Conservation (phyloP, 306 rosid genomes). For the Calophaca sinica region DNA sequence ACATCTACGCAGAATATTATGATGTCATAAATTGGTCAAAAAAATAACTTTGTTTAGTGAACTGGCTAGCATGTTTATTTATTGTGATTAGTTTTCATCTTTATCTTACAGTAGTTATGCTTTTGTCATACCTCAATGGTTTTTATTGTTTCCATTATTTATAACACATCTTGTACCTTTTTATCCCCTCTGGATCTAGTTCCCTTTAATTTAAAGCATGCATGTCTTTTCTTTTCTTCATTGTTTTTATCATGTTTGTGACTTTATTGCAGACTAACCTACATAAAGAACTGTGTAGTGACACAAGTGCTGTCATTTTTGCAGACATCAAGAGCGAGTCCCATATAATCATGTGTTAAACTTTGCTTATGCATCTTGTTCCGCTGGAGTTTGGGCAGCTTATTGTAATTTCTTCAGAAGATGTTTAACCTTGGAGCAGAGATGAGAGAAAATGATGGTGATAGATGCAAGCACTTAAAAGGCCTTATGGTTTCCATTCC, state of each 20-base stretch:
- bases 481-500: constrained; percentile 49
- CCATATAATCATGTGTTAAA: constrained; percentile 53
- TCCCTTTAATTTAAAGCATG: constrained; percentile 21
- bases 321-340: constrained; percentile 84
- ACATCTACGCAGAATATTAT: constrained; percentile 7
- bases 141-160: constrained; percentile 37
- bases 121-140: constrained; percentile 9
- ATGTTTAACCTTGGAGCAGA: constrained; percentile 41
- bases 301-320: constrained; percentile 33
- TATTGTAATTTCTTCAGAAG: constrained; percentile 45
- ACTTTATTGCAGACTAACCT: constrained; percentile 12
- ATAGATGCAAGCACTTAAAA: constrained; percentile 46
- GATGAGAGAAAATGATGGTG: constrained; percentile 43
- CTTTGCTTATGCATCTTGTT: constrained; percentile 49
- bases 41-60: not conserved
- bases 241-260: not conserved
- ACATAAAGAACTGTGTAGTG: constrained; percentile 32
- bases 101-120: constrained; percentile 1
- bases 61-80: constrained; percentile 25
- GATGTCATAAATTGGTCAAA: constrained; percentile 31
- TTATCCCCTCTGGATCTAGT: not conserved
- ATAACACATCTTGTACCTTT: constrained; percentile 3
- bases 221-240: not conserved
- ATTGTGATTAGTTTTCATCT: constrained; percentile 1
- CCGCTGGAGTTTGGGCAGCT: constrained; percentile 41